These are phyloP conservation scores for Diplodia scrobiculata DNA, from an alignment of 2,329 filamentous ascomycete species.

Conservation along the genomic window DNA sequence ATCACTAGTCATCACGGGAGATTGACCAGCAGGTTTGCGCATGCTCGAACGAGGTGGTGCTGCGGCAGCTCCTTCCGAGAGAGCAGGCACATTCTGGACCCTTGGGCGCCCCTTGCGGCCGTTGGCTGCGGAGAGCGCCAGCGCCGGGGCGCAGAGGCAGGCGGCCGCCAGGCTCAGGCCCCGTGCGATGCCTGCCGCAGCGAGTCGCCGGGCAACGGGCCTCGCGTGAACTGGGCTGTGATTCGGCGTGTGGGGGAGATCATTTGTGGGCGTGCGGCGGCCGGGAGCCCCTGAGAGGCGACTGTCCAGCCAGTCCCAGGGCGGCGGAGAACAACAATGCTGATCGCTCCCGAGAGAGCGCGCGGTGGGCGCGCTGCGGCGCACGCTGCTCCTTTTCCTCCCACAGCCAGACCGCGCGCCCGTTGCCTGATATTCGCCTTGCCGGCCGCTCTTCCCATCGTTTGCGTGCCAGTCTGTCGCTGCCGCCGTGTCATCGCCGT, in stretches of 20 bases:
- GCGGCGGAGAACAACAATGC: slow-evolving; percentile 15
- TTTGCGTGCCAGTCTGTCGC: slow-evolving; percentile 7
- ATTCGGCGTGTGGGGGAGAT: slow-evolving; percentile 8
- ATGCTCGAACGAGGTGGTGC: not conserved
- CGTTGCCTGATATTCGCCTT: slow-evolving; percentile 20
- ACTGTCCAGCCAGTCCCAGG: not conserved
- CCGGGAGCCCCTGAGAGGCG: slow-evolving; percentile 13
- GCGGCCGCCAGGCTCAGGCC: not conserved
- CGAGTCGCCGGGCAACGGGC: slow-evolving; percentile 15
- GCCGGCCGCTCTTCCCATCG: not conserved
- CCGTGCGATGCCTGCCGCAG: slow-evolving; percentile 5
- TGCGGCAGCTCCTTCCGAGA: slow-evolving; percentile 12
- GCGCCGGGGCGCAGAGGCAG: too few species aligned
- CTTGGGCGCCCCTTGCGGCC: slow-evolving; percentile 16
- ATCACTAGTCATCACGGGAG: slow-evolving; percentile 1
- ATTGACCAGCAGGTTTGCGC: slow-evolving; percentile 1
- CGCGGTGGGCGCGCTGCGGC: not conserved
- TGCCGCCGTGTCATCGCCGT: slow-evolving; percentile 23
- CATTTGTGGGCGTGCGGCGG: slow-evolving; percentile 3
- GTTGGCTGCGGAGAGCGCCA: slow-evolving; percentile 5
- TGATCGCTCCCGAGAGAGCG: slow-evolving; percentile 12
- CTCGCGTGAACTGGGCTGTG: not conserved
- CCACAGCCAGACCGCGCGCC: slow-evolving; percentile 1
- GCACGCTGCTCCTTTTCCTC: slow-evolving; percentile 7
- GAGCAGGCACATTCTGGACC: slow-evolving; percentile 1